Conservation (phyloP, 306 rosid genomes). For the Rubus idaeus region DNA sequence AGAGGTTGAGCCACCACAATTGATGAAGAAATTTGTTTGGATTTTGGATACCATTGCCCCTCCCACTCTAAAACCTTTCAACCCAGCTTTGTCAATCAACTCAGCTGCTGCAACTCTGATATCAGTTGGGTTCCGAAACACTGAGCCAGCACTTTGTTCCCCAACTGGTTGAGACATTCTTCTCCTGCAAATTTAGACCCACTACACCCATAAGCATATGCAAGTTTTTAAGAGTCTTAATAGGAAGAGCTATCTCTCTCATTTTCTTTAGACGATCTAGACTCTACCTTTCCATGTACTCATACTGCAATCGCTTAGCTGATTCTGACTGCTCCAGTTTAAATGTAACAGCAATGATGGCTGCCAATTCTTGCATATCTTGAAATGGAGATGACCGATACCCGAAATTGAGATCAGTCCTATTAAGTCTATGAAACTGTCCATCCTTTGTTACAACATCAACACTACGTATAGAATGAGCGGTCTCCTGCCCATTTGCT, state of each 20-base stretch:
- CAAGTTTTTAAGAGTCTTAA: neutral
- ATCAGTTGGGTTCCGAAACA: constrained; percentile 30
- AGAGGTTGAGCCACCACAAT: constrained; percentile 33
- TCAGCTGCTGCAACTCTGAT: constrained; percentile 24
- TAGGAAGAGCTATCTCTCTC: neutral
- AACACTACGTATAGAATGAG: constrained; percentile 25
- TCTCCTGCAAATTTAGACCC: constrained; percentile 26
- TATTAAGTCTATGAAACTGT: constrained; percentile 11
- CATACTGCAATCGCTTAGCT: constrained; percentile 18
- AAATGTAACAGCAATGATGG: constrained; percentile 30
- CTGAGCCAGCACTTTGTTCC: constrained; percentile 33
- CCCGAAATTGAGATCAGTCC: constrained; percentile 24
- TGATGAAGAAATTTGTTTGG: constrained; percentile 33
- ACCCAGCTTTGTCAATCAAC: constrained; percentile 28
- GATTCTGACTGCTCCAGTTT: constrained; percentile 19
- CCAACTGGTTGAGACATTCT: constrained; percentile 30
- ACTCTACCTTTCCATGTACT: constrained; percentile 25
- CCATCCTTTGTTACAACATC: constrained; percentile 27
- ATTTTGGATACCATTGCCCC: constrained; percentile 34
- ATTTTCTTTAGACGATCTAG: neutral
- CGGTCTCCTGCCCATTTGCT: constrained; percentile 38
- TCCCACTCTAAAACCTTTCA: constrained; percentile 36
- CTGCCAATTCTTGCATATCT: constrained; percentile 34
- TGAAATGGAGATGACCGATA: constrained; percentile 35
- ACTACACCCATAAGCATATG: neutral